Percentiles rank a stretch among this genome's conserved stretches.
These are phyloP conservation scores for Vicia sativa DNA, from an alignment of 306 rosid species.

Conservation along the genomic window DNA sequence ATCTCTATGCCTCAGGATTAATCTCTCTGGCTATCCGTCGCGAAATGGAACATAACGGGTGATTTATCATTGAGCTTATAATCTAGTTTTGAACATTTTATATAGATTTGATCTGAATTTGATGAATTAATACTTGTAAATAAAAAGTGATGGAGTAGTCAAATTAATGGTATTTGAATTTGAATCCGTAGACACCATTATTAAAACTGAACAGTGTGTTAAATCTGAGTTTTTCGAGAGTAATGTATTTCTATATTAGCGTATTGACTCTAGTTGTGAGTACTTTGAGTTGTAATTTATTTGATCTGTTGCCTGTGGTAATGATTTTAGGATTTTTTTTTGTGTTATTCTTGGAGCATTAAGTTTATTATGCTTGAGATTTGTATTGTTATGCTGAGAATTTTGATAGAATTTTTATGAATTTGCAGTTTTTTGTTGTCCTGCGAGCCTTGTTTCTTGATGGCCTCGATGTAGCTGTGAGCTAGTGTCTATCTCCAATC, in stretches of 20 bases:
- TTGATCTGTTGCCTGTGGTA: neutral
- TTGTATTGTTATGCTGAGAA: neutral
- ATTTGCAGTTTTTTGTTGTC: conserved; percentile 48
- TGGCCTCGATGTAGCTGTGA: conserved; percentile 48
- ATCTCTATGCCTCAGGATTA: neutral
- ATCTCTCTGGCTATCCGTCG: neutral
- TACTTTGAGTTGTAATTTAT: conserved; percentile 2
- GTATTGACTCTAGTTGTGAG: neutral
- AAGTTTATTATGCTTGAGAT: neutral
- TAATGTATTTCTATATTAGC: neutral
- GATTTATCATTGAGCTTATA: neutral
- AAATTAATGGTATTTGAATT: neutral
- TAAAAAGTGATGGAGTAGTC: neutral
- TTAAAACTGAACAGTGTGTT: neutral
- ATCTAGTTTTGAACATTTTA: neutral
- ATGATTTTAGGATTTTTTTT: neutral
- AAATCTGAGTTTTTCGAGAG: neutral
- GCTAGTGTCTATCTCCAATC: neutral
- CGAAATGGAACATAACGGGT: neutral
- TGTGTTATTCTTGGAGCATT: neutral
- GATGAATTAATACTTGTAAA: neutral
- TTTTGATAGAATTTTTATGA: conserved; percentile 11
- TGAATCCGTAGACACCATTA: neutral
- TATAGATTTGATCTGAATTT: conserved; percentile 14
- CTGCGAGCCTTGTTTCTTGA: conserved; percentile 28